Base-by-base conservation (phyloP, 1,284 basidiomycete genomes). In the Pyrrhoderma noxium region DNA sequence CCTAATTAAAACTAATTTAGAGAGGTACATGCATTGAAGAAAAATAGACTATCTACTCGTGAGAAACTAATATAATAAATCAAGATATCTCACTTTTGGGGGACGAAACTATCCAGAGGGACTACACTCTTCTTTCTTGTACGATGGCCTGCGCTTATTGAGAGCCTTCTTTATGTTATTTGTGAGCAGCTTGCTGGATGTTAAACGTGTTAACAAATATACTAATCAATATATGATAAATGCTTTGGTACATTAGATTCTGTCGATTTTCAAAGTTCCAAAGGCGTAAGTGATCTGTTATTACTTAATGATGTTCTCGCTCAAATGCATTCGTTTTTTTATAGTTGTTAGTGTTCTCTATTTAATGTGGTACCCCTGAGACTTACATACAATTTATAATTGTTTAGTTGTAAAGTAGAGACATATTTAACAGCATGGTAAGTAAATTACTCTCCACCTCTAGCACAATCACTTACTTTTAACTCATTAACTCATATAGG, bases 61-160 rank as follows among this genome's bases (percentile, higher is more conserved):
- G 14, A 25, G 11, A 31, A 7, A 11, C n/a, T 27, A 41, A 27
- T 25, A 11, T 25, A 35, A 38, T 25, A 37, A 21, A 16, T 16
- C 8, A 25, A 35, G 51, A 22, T 36, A 4, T 43, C 38, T 14
- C 34, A 49, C 3, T 47, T 53, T 21, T 53, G 52, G 52, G 23
- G 42, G 2, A 23, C 47, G 8, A 49, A 42, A 27, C 25, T 47
- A n/a, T 39, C 41, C 7, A 25, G n/a, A 35, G 52, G 52, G 1
- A 49, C 46, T 21, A 35, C 35, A 8, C 52, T 53, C 23, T 53
- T 45, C 47, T 53, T 49, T 38, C 38, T 49, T 11, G 49, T 47
- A 18, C 39, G 52, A 45, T 53, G 45, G 22, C 52, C 47, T 7
- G 47, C 41, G 11, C 18, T 45, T 9, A 42, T 53, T 22, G 47